These are phyloP conservation scores for Aspergillus ruber DNA, from an alignment of 2,329 filamentous ascomycete species.

Conservation along the genomic window DNA sequence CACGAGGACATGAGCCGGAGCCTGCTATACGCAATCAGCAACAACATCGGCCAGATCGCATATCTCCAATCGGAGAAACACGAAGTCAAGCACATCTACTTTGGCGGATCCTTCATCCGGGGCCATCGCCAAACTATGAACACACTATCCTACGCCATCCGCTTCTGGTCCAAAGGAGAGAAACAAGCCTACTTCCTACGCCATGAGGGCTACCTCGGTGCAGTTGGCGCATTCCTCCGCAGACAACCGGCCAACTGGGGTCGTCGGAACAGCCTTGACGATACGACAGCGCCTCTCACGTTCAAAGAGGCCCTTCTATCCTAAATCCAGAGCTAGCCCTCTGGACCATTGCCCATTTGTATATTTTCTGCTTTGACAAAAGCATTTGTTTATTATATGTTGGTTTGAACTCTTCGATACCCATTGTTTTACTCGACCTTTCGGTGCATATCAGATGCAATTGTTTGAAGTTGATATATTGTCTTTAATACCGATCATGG, in stretches of 20 bases:
- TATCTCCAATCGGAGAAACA: constrained; percentile 97
- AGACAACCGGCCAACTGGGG: constrained; percentile 89
- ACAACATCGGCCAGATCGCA: constrained; percentile 97
- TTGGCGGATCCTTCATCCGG: constrained; percentile 92
- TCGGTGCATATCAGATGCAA: too few relatives aligned
- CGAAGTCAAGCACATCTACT: constrained; percentile 86
- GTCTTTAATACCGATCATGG: background rate
- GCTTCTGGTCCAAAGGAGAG: constrained; percentile 89
- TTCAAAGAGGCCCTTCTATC: constrained; percentile 15
- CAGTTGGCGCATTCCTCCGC: constrained; percentile 90
- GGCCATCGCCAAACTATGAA: constrained; percentile 98
- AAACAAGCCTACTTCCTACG: constrained; percentile 95
- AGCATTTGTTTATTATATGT: background rate
- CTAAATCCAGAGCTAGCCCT: background rate
- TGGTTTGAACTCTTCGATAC: too few relatives aligned
- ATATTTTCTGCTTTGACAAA: constrained; percentile 1
- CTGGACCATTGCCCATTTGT: background rate
- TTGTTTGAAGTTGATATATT: background rate
- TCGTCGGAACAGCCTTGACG: constrained; percentile 68
- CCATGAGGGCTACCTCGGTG: constrained; percentile 91
- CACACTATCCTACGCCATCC: constrained; percentile 91
- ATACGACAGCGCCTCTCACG: constrained; percentile 24
- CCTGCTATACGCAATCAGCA: constrained; percentile 86
- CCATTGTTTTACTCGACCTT: too few relatives aligned
- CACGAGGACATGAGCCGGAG: constrained; percentile 83